phyloP scores from a whole-genome alignment of 345 rosid genomes.

The Sapria himalayana region DNA sequence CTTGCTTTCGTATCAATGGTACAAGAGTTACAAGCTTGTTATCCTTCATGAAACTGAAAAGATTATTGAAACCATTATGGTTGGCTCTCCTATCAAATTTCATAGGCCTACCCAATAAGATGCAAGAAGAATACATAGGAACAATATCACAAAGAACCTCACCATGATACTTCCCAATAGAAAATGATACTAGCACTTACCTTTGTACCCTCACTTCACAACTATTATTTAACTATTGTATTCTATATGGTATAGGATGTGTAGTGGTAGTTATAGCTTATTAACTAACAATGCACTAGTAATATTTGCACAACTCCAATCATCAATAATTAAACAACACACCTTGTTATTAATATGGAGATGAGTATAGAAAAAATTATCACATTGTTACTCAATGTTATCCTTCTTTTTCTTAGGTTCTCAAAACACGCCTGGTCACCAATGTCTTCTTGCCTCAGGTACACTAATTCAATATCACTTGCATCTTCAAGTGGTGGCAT shows the following conservation, averaged over 20 bases:
- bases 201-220: background rate
- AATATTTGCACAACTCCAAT: background rate
- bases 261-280: background rate
- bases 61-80: no score
- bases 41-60: no score
- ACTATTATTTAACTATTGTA: background rate
- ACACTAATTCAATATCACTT: no score
- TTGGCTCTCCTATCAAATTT: no score
- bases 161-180: constrained; percentile 1
- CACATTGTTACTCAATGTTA: no score
- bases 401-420: no score
- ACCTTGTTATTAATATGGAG: background rate
- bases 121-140: background rate
- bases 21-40: no score
- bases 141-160: constrained; percentile 3
- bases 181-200: background rate
- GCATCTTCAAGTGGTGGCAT: no score
- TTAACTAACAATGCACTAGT: background rate
- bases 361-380: background rate
- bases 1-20: no score
- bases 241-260: constrained; percentile 1
- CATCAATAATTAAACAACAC: background rate
- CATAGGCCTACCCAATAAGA: background rate
- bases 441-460: no score
- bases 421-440: no score